phyloP scores from a whole-genome alignment of 2,329 filamentous ascomycete genomes.

The Epichloe sibirici region DNA sequence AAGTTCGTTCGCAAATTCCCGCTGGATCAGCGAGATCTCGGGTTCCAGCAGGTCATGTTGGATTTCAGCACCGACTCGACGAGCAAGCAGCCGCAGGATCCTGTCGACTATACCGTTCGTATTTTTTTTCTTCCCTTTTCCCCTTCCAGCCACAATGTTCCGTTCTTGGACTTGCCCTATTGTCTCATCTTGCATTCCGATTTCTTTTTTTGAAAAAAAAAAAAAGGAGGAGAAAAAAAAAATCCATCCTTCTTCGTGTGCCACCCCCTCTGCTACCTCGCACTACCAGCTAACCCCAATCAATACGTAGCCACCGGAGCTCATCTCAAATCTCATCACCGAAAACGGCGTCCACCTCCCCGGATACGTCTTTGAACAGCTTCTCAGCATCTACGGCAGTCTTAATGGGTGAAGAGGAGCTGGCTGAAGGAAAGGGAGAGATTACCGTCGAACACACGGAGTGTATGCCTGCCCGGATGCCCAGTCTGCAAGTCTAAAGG shows the following conservation, averaged over 20 bases:
- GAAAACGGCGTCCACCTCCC: slow-evolving; percentile 62
- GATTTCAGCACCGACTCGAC: slow-evolving; percentile 50
- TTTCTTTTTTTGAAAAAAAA: too few species aligned
- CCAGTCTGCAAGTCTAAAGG: too few species aligned
- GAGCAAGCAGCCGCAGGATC: slow-evolving; percentile 34
- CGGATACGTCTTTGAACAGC: slow-evolving; percentile 56
- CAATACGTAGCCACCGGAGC: slow-evolving; percentile 42
- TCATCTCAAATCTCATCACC: slow-evolving; percentile 63
- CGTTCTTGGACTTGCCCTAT: neutral
- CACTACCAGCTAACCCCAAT: neutral
- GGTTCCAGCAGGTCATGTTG: slow-evolving; percentile 64
- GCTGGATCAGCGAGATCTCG: slow-evolving; percentile 67
- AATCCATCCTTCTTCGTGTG: too few species aligned
- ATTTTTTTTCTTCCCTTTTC: too few species aligned
- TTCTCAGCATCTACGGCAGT: slow-evolving; percentile 49
- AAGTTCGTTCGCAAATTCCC: slow-evolving; percentile 90
- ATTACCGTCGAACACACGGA: too few species aligned
- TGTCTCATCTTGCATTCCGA: neutral
- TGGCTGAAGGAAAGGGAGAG: neutral
- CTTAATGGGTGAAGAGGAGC: slow-evolving; percentile 21
- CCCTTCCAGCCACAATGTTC: too few species aligned
- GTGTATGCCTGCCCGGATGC: too few species aligned
- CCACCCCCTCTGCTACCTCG: too few species aligned
- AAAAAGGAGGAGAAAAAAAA: too few species aligned
- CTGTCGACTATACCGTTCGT: slow-evolving; percentile 62